Base-by-base conservation (phyloP, 768 basidiomycete species). In the Mycena vulgaris region DNA sequence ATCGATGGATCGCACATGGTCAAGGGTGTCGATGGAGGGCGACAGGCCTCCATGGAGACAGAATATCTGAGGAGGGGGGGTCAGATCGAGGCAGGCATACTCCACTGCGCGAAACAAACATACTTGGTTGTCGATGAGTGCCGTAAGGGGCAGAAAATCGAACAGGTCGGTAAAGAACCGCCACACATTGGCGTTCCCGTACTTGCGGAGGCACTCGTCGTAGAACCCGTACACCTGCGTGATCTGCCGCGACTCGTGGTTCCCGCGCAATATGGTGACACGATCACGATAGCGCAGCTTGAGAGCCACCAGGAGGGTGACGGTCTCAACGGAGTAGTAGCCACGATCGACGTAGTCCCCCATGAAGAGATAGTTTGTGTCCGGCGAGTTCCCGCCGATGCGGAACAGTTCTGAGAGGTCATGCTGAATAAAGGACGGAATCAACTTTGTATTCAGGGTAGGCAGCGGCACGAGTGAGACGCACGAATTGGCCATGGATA, bases 331-430 rank as follows among this genome's bases (percentile, higher is more conserved):
- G 23, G 96, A 98, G 84, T 98, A 99, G 87, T 98, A 99, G 23
- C 97, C 97, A 78, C 97, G 92, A 85, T 98, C 98, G 76, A 99
- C 98, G 80, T 98, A 99, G 87, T 99, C 98, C 31, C 98, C 98
- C 98, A 99, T 99, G 87, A 99, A 99, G 77, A 99, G 93, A 82
- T 99, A 99, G 84, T 98, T 99, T 74, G 98, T 99, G 83, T 98
- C 96, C 49, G 98, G 98, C 17, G 95, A 97, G 84, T 98, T 97
- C 57, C 98, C 98, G 61, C 98, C 98, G 79, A 99, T 98, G 63
- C 97, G 92, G 84, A 99, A 98, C 47, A 99, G 92, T 81, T 99
- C 98, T 66, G 96, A 97, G 63, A 99, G 93, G 86, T 99, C 98
- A 84, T 99, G 98, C 97, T 99, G 76, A 75, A 61, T 76, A 65